Conservation (phyloP, 164 flowering plant species). For the Pachysandra terminalis region DNA sequence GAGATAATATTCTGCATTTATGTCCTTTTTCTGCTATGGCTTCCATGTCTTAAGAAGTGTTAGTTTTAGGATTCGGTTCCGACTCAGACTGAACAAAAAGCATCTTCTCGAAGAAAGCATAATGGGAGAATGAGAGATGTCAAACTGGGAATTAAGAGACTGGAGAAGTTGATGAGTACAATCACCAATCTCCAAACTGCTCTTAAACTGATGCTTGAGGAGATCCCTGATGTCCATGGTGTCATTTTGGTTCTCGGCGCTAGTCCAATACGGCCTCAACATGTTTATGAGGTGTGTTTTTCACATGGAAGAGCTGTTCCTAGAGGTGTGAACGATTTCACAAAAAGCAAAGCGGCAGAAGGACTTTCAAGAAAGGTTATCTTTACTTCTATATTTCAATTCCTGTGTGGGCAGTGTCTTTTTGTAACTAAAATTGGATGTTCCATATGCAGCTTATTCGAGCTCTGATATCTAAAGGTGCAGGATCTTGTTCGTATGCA, state of each 20-base stretch:
- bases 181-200: slow-evolving; percentile 50
- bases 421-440: slow-evolving; percentile 2
- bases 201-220: slow-evolving; percentile 47
- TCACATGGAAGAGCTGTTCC: slow-evolving; percentile 31
- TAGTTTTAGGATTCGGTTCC: slow-evolving; percentile 47
- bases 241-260: slow-evolving; percentile 71
- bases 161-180: slow-evolving; percentile 68
- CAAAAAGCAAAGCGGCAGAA: slow-evolving; percentile 57
- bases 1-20: slow-evolving; percentile 2
- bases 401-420: background rate
- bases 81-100: slow-evolving; percentile 34
- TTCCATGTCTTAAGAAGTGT: slow-evolving; percentile 20
- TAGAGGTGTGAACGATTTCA: slow-evolving; percentile 27
- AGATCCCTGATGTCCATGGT: slow-evolving; percentile 45
- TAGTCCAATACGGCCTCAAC: slow-evolving; percentile 73
- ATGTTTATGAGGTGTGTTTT: slow-evolving; percentile 69
- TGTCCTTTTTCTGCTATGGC: slow-evolving; percentile 6
- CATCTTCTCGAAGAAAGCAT: slow-evolving; percentile 48
- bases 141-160: slow-evolving; percentile 56
- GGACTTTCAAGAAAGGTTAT: slow-evolving; percentile 77
- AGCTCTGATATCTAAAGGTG: slow-evolving; percentile 70
- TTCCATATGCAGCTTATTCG: slow-evolving; percentile 62
- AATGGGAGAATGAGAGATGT: slow-evolving; percentile 66
- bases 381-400: slow-evolving; percentile 1
- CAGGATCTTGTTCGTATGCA: slow-evolving; percentile 69